Percentiles rank a stretch among this genome's conserved stretches.
These are phyloP conservation scores for Hippophae gyantsensis DNA, from an alignment of 306 rosid species.

Conservation along the genomic window DNA sequence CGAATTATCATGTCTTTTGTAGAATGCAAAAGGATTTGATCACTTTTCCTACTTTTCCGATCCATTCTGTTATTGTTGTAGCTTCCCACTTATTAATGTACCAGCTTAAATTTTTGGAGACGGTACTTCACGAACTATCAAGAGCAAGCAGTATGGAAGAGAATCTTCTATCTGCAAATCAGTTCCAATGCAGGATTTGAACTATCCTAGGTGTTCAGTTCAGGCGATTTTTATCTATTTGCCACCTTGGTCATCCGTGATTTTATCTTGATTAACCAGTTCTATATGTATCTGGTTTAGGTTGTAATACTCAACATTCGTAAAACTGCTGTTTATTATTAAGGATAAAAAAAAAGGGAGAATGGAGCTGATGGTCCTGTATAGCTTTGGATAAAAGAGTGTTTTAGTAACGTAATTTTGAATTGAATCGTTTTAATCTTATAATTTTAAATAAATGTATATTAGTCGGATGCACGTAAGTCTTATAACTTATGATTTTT, in stretches of 20 bases:
- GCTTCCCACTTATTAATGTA: constrained; percentile 94
- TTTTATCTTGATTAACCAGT: neutral
- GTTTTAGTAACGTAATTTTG: too few species aligned
- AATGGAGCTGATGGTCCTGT: too few species aligned
- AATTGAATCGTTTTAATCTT: too few species aligned
- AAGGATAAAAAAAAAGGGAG: neutral
- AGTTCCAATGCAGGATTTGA: constrained; percentile 93
- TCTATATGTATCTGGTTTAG: neutral
- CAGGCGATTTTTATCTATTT: constrained; percentile 22
- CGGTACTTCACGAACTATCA: too few species aligned
- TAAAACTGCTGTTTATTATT: neutral
- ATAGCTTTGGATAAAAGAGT: too few species aligned
- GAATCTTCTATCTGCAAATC: constrained; percentile 80
- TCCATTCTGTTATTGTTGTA: constrained; percentile 18
- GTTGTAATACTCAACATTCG: neutral
- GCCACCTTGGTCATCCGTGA: constrained; percentile 1
- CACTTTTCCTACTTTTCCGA: neutral
- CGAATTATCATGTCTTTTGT: too few species aligned
- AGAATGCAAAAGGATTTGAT: too few species aligned
- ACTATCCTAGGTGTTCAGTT: constrained; percentile 53
- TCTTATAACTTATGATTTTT: too few species aligned
- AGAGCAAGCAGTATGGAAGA: constrained; percentile 54
- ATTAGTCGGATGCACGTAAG: too few species aligned
- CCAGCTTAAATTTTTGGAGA: too few species aligned
- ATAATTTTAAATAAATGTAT: too few species aligned